A percentile compares a stretch with the other conserved stretches of the same genome.
These are phyloP conservation scores for Lagenaria siceraria DNA, from an alignment of 306 rosid species.

Conservation along the genomic window DNA sequence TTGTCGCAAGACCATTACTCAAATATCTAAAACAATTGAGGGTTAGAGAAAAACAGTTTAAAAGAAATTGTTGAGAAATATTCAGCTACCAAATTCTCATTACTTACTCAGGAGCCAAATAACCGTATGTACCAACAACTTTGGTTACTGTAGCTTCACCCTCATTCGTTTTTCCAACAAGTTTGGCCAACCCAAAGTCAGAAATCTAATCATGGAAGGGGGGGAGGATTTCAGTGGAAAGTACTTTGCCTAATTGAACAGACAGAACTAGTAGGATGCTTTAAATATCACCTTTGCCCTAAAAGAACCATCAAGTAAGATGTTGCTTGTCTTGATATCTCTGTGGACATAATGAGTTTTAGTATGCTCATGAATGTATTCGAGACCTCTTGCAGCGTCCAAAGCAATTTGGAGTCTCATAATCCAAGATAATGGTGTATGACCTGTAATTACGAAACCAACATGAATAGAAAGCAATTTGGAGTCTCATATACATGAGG, in stretches of 20 bases:
- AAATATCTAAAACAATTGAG: slow-evolving; percentile 46
- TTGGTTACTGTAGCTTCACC: slow-evolving; percentile 71
- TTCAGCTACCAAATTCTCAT: background rate
- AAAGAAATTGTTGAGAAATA: background rate
- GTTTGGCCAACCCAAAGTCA: slow-evolving; percentile 96
- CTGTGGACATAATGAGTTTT: slow-evolving; percentile 90
- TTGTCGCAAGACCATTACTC: slow-evolving; percentile 83
- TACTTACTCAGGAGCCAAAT: slow-evolving; percentile 95
- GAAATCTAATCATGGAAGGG: slow-evolving; percentile 50
- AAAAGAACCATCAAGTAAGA: slow-evolving; percentile 75
- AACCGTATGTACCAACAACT: slow-evolving; percentile 97
- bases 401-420: slow-evolving; percentile 89
- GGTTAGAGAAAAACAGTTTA: slow-evolving; percentile 1
- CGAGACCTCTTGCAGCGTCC: slow-evolving; percentile 96
- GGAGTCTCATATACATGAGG: background rate
- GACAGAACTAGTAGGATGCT: background rate
- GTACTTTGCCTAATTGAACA: slow-evolving; percentile 5
- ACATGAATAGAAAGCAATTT: background rate
- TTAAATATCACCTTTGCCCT: slow-evolving; percentile 60
- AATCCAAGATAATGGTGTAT: slow-evolving; percentile 92
- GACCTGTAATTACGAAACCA: slow-evolving; percentile 30
- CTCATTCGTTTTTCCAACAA: slow-evolving; percentile 62
- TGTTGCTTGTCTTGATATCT: slow-evolving; percentile 96
- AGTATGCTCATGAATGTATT: slow-evolving; percentile 95
- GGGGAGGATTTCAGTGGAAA: background rate